Evolutionary conservation across 1,284 basidiomycete species (phyloP).

Genomic region (Vanrija humicola): DNA sequence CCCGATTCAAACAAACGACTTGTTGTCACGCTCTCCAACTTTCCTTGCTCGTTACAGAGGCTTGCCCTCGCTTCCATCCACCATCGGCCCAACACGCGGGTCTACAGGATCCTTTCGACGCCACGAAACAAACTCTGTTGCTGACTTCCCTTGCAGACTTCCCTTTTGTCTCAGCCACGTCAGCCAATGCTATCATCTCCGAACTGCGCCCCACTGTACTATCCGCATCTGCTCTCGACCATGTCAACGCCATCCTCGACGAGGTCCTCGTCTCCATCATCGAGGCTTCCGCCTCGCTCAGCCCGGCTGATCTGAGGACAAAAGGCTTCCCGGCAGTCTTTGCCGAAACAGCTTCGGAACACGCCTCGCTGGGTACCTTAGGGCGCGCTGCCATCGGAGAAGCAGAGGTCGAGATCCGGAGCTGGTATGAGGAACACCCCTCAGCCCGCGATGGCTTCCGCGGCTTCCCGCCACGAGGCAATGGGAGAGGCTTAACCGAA

Average conservation of each 20-base stretch:
- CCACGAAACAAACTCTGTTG: too few relatives aligned
- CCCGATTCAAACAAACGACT: too few relatives aligned
- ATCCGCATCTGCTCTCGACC: slow-evolving; percentile 64
- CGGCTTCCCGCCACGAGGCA: slow-evolving; percentile 31
- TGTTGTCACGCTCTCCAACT: too few relatives aligned
- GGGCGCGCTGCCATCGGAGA: slow-evolving; percentile 87
- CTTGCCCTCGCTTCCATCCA: too few relatives aligned
- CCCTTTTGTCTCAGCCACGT: slow-evolving; percentile 61
- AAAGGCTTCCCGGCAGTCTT: slow-evolving; percentile 65
- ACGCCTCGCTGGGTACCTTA: slow-evolving; percentile 51
- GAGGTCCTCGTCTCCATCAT: slow-evolving; percentile 77
- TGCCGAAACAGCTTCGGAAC: slow-evolving; percentile 42
- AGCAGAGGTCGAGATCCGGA: slow-evolving; percentile 82
- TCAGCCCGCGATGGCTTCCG: slow-evolving; percentile 11
- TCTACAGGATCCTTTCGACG: too few relatives aligned
- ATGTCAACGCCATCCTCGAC: slow-evolving; percentile 80
- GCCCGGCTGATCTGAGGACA: slow-evolving; percentile 67
- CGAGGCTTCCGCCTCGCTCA: slow-evolving; percentile 64
- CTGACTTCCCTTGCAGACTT: neutral
- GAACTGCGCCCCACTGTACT: slow-evolving; percentile 85
- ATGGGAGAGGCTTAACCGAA: slow-evolving; percentile 28
- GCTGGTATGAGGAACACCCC: slow-evolving; percentile 61
- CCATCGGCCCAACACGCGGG: too few relatives aligned
- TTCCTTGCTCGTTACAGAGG: too few relatives aligned
- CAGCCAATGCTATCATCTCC: slow-evolving; percentile 82